phyloP scores from a whole-genome alignment of 179 eudicot genomes.

The Silene coronaria region DNA sequence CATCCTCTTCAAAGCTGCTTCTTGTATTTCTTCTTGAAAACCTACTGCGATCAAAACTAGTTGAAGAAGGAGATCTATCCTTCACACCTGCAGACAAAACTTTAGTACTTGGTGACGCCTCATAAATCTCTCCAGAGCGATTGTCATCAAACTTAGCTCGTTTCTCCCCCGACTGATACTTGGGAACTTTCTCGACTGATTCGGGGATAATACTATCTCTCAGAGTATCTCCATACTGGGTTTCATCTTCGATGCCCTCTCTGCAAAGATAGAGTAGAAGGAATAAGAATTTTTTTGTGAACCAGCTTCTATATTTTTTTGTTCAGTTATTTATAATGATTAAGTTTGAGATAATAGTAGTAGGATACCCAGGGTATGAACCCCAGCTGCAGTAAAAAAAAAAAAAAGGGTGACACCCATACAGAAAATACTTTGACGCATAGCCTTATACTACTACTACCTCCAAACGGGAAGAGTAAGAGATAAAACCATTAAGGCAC shows the following conservation, averaged over 20 bases:
- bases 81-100: conserved; percentile 43
- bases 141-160: conserved; percentile 47
- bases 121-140: conserved; percentile 46
- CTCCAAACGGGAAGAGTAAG: not conserved
- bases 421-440: too few species aligned
- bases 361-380: too few species aligned
- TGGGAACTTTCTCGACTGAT: conserved; percentile 37
- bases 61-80: conserved; percentile 55
- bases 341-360: too few species aligned
- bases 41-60: conserved; percentile 45
- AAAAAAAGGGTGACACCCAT: too few species aligned
- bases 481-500: not conserved
- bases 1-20: conserved; percentile 60
- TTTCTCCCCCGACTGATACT: conserved; percentile 52
- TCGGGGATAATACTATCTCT: conserved; percentile 42
- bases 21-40: conserved; percentile 45
- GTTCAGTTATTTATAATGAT: too few species aligned
- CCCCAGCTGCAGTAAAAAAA: too few species aligned
- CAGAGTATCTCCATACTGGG: conserved; percentile 34
- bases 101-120: conserved; percentile 44
- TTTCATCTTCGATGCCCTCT: conserved; percentile 34
- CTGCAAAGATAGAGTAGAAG: conserved; percentile 24
- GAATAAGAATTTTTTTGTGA: not conserved
- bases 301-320: not conserved
- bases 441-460: not conserved